These are phyloP conservation scores for Crotalaria pallida DNA, from an alignment of 306 rosid genomes.

Conservation along the genomic window DNA sequence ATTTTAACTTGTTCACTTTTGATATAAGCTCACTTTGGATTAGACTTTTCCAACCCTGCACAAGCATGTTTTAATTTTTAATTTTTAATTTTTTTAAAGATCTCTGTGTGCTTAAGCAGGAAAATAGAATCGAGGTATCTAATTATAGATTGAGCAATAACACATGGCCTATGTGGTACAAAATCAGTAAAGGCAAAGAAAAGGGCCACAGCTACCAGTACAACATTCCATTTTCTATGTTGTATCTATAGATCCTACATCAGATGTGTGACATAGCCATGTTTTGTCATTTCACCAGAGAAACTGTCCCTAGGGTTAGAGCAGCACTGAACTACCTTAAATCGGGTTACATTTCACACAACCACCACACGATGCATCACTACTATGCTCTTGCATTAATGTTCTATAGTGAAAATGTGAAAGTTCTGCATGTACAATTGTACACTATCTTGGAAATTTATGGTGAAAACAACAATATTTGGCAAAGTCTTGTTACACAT, in stretches of 20 bases:
- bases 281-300: not conserved
- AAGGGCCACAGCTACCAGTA: not conserved
- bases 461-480: not conserved
- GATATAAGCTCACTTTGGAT: too few relatives aligned
- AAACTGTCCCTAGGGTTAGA: not conserved
- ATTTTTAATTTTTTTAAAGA: not conserved
- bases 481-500: not conserved
- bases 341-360: not conserved
- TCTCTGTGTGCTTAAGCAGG: not conserved
- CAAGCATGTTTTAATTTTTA: not conserved
- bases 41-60: not conserved
- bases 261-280: not conserved
- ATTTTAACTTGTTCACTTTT: too few relatives aligned
- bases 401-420: not conserved
- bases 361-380: slow-evolving; percentile 9
- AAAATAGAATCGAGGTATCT: not conserved
- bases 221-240: not conserved
- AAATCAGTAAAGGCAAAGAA: not conserved
- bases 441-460: not conserved
- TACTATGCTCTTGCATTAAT: not conserved
- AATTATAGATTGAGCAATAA: not conserved
- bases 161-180: not conserved
- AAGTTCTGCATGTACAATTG: not conserved
- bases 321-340: not conserved
- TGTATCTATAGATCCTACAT: not conserved